Base-by-base conservation (phyloP, 495 filamentous ascomycete genomes). In the Halenospora varia region DNA sequence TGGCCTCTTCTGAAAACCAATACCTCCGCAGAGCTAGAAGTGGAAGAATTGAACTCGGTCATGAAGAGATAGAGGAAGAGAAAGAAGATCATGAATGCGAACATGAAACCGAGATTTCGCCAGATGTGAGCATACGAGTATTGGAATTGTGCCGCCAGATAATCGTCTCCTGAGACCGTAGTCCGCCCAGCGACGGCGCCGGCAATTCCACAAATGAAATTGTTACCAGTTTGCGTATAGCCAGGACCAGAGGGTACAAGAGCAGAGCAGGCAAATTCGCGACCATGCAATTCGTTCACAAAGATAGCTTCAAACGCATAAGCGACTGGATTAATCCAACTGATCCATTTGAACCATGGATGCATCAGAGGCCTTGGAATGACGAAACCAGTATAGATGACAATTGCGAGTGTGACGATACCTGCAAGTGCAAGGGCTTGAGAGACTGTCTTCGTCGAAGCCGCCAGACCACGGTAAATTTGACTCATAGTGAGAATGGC, bases 11-110 rank as follows among this genome's bases (percentile, higher is more conserved):
- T 86, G 76, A 96, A 97, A 25, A 97, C 78, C 6, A 96, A 73
- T 22, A 97, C 86, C 66, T 97, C 92, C 39, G 90, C 92, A 71
- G 92, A 96, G 17, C 88, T 93, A 60, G 87, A 85, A 71, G 88
- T 85, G 22, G 84, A 82, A 0, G 87, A 79, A 45, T 96, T 85
- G 29, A 83, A 78, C 68, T 97, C 92, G 22, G 87, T 88, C 6
- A 81, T 78, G 18, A 81, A 48, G 18, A 96, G 82, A 64, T 96
- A 95, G 15, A 75, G 70, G 46, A 69, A 54, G 47, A 88, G 72
- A 68, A 90, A 85, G 63, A 80, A 82, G 25, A 87, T 56, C 69
- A 88, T 81, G 70, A 96, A 92, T 1, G 69, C 88, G 29, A 90
- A 69, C 49, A 96, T 67, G 59, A 97, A 89, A 42, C 89, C 91